Evolutionary conservation across 805 yeast species (phyloP).

Genomic region (Pichia paraexigua): DNA sequence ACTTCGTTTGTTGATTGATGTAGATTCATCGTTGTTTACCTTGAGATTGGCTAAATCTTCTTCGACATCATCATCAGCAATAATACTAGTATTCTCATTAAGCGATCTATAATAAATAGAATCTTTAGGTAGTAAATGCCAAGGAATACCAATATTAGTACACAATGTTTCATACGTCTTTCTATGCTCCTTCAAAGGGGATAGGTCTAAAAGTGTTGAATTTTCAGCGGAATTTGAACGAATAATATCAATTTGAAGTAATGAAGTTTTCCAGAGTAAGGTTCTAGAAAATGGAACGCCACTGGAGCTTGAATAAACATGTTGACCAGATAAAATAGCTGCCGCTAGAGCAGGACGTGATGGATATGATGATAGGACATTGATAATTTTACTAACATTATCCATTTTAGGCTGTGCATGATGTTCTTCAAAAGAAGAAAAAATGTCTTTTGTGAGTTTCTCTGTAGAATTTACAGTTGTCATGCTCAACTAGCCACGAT

Average conservation of each 20-base stretch:
- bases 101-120: constrained; percentile 15
- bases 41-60: constrained; percentile 7
- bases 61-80: neutral
- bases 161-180: constrained; percentile 13
- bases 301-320: constrained; percentile 3
- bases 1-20: neutral
- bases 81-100: constrained; percentile 11
- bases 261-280: constrained; percentile 16
- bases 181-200: constrained; percentile 16
- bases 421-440: neutral
- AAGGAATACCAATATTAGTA: constrained; percentile 26
- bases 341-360: constrained; percentile 8
- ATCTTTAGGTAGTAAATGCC: constrained; percentile 25
- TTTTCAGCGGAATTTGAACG: constrained; percentile 1
- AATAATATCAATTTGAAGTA: constrained; percentile 9
- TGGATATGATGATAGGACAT: constrained; percentile 2
- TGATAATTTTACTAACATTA: neutral
- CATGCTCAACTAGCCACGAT: neutral
- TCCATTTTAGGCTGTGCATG: neutral
- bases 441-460: neutral
- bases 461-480: neutral
- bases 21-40: neutral
- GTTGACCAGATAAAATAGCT: constrained; percentile 7
- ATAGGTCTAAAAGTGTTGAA: constrained; percentile 14
- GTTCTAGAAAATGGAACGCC: constrained; percentile 14